Percentiles rank a stretch among this genome's conserved stretches.
These are phyloP conservation scores for Cyberlindnera euphorbiiphila DNA, from an alignment of 805 yeast species.

Conservation along the genomic window DNA sequence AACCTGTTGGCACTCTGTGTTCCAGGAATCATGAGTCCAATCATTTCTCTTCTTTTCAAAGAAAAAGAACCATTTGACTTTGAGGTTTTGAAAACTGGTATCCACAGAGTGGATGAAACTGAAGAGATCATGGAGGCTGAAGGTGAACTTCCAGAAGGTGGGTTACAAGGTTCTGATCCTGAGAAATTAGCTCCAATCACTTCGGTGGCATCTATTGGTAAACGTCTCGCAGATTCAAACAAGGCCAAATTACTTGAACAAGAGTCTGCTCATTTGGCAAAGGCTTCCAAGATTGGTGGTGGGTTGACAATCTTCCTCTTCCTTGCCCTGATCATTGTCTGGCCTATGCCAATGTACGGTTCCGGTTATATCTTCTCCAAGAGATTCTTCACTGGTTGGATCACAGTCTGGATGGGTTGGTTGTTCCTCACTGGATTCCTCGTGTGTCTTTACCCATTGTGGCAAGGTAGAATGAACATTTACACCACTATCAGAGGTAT, in stretches of 20 bases:
- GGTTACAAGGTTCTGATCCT: no score
- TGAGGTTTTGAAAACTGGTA: constrained; percentile 48
- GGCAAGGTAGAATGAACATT: constrained; percentile 70
- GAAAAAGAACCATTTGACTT: constrained; percentile 71
- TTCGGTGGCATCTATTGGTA: constrained; percentile 31
- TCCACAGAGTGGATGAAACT: constrained; percentile 67
- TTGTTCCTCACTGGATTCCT: constrained; percentile 59
- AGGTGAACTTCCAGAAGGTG: constrained; percentile 20
- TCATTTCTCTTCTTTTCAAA: constrained; percentile 63
- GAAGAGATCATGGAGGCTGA: constrained; percentile 54
- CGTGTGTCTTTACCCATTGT: constrained; percentile 66
- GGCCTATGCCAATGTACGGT: constrained; percentile 98
- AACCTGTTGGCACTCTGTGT: constrained; percentile 78
- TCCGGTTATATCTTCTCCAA: constrained; percentile 69
- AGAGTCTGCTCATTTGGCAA: constrained; percentile 49
- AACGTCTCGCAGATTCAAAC: constrained; percentile 24
- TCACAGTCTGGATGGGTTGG: constrained; percentile 79
- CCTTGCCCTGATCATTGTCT: constrained; percentile 60
- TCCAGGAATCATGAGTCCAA: constrained; percentile 63
- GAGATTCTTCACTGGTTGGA: constrained; percentile 85
- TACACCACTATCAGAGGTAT: constrained; percentile 67
- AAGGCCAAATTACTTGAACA: constrained; percentile 33
- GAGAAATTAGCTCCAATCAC: constrained; percentile 30
- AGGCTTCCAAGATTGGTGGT: constrained; percentile 60
- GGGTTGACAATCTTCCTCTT: constrained; percentile 58